Evolutionary conservation across 805 yeast genomes (phyloP), one percentile per base, ranked within the genome.

Genomic region (Candida railenensis): DNA sequence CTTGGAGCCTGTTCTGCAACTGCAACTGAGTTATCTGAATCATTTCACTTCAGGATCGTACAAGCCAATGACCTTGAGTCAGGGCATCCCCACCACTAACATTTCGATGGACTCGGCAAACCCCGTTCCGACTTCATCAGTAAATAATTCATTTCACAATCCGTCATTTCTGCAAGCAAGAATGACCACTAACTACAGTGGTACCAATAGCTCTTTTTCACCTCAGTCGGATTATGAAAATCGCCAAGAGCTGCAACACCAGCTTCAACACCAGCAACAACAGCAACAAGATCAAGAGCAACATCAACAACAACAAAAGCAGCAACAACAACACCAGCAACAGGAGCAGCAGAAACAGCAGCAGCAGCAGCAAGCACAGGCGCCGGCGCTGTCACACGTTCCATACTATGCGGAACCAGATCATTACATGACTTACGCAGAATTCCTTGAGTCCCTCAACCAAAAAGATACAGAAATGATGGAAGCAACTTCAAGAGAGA

Each of bases 81-180:
- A 66, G 18, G 71, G 81, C 4, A 70, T 72, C 9, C 80, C 86
- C 8, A 81, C 86, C 2, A 81, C 86, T 1, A 74, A 70, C 48
- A 67, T 81, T 25, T 72, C 80, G 14, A 75, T 70, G 55, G 83
- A 78, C 53, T 58, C 69, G 20, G 80, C 77, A 8, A 55, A 59
- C 39, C 48, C 62, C 1, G 42, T 48, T 16, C 37, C 50, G 5
- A 21, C 54, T 9, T 40, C 49, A 2, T 47, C 49, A n/a, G 39
- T 36, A 12, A 36, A 18, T 18, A 34, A 39, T 48, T 40, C 30
- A 5, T 37, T 21, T 14, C 40, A 37, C 15, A 34, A 34, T 21
- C 38, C 38, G 4, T 9, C 22, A 22, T 25, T 25, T n/a, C 19
- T 11, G 32, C 8, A 15, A 25, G n/a, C n/a, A n/a, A n/a, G n/a